A percentile compares a stretch with the other conserved stretches of the same genome.
Evolutionary conservation across 352 stramenopile genomes (phyloP).

Genomic region (Globisporangium takayamanum): DNA sequence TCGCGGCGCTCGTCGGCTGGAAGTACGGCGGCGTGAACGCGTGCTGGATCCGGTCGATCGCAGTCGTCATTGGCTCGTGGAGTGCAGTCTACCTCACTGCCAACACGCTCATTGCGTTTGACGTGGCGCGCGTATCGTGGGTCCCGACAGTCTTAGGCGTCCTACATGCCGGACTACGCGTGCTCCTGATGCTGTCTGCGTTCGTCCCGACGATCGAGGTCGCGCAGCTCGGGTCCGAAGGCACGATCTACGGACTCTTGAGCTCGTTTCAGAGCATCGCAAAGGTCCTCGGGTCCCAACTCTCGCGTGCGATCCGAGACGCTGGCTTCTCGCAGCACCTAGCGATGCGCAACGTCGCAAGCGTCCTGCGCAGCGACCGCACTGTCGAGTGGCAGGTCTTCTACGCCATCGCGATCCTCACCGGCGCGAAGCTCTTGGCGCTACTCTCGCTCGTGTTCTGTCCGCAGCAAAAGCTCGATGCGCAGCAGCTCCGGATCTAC

Average conservation of each 20-base stretch:
- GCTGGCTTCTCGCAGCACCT: no score
- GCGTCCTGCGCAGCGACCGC: no score
- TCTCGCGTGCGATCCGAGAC: conserved; percentile 1
- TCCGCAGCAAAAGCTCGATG: no score
- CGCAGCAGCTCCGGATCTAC: no score
- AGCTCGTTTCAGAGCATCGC: conserved; percentile 27
- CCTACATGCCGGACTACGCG: conserved; percentile 16
- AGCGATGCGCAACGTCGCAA: no score
- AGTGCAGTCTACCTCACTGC: conserved; percentile 4
- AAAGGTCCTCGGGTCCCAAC: conserved; percentile 24
- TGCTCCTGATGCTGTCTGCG: conserved; percentile 21
- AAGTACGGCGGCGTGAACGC: conserved; percentile 14
- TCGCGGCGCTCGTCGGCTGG: conserved; percentile 20
- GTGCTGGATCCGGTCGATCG: conserved; percentile 19
- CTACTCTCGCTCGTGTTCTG: neutral
- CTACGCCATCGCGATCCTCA: no score
- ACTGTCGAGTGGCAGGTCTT: no score
- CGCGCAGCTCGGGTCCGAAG: conserved; percentile 32
- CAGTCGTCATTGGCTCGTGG: conserved; percentile 13
- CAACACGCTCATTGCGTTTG: conserved; percentile 23
- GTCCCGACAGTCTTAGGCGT: conserved; percentile 15
- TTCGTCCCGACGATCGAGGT: conserved; percentile 43
- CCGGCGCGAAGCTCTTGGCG: neutral
- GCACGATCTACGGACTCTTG: conserved; percentile 34
- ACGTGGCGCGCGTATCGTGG: conserved; percentile 20